phyloP scores from a whole-genome alignment of 371 early-diverging fungal species.

The Mucor saturninus region DNA sequence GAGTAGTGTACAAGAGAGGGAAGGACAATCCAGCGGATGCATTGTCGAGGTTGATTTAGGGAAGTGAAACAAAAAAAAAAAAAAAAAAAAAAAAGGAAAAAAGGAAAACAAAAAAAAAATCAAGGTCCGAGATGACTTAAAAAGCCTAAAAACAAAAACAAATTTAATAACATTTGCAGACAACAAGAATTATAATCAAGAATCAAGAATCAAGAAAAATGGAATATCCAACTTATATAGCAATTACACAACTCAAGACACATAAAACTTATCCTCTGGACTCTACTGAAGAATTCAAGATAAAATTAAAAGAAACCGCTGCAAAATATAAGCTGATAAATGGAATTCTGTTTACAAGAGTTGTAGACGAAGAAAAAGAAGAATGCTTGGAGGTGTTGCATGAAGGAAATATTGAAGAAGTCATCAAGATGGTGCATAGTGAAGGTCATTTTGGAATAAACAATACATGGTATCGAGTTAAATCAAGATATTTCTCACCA shows the following conservation, averaged over 20 bases:
- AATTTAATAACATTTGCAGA: too few species aligned
- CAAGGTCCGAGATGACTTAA: too few species aligned
- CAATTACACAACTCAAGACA: neutral
- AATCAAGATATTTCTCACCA: neutral
- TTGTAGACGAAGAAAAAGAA: neutral
- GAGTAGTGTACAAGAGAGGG: constrained; percentile 27
- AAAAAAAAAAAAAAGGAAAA: neutral
- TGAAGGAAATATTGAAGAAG: constrained; percentile 19
- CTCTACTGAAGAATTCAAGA: constrained; percentile 2
- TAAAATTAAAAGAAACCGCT: constrained; percentile 2
- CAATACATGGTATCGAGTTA: constrained; percentile 22
- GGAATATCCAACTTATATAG: constrained; percentile 22
- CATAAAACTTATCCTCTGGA: constrained; percentile 11
- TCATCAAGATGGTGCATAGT: constrained; percentile 19
- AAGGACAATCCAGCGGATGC: constrained; percentile 32
- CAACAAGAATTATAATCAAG: neutral
- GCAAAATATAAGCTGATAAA: constrained; percentile 5
- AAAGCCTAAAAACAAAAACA: too few species aligned
- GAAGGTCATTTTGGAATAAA: constrained; percentile 33
- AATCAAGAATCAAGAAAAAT: constrained; percentile 1
- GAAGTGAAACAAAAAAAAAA: neutral
- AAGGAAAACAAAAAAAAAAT: too few species aligned
- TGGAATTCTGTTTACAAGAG: neutral
- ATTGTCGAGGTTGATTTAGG: constrained; percentile 21
- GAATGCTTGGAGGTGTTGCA: constrained; percentile 21